Conservation (phyloP, 2,329 filamentous ascomycete species). For the Fusarium circinatum region DNA sequence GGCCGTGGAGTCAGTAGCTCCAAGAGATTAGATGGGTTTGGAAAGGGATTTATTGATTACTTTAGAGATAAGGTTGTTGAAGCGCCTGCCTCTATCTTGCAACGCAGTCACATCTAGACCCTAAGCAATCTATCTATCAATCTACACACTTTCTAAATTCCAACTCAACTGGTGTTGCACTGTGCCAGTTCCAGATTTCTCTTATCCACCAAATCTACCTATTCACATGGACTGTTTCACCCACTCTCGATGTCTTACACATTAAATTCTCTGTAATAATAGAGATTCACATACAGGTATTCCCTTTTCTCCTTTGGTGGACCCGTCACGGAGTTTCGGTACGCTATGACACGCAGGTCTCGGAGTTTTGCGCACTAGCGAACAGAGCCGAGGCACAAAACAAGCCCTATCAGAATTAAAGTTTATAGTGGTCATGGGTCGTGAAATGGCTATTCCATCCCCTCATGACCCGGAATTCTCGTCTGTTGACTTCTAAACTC, state of each 20-base stretch:
- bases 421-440: neutral
- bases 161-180: neutral
- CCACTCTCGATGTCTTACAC: no score
- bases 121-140: neutral
- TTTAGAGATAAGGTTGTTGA: neutral
- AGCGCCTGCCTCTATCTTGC: neutral
- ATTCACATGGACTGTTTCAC: fast-evolving
- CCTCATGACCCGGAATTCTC: neutral
- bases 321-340: neutral
- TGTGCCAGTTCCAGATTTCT: neutral
- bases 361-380: neutral
- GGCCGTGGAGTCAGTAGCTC: neutral
- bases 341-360: neutral
- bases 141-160: neutral
- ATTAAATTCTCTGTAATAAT: no score
- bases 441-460: neutral
- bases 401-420: neutral
- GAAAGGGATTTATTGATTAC: neutral
- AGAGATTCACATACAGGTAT: neutral
- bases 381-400: neutral
- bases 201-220: neutral
- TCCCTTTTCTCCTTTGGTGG: neutral
- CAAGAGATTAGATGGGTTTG: neutral
- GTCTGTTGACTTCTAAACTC: neutral
- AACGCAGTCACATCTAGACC: neutral